These are phyloP conservation scores for Penicillium paxilli DNA, from an alignment of 495 filamentous ascomycete species.

Conservation along the genomic window DNA sequence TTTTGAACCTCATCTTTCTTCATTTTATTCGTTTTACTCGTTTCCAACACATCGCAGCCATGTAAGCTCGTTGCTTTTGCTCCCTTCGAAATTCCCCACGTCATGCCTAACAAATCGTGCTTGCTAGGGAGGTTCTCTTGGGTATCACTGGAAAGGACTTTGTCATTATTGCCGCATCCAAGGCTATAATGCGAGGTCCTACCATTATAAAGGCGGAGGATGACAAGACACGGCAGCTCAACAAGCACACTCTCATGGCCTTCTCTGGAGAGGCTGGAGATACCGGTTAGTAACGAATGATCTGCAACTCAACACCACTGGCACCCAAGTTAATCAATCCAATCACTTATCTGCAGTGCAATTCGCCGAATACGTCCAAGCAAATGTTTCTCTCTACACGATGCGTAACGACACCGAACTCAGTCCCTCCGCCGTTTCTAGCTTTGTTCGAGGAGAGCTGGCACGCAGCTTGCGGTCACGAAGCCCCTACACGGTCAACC, in stretches of 20 bases:
- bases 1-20: slow-evolving; percentile 12
- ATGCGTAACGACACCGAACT: slow-evolving; percentile 96
- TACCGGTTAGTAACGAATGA: slow-evolving; percentile 62
- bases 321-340: slow-evolving; percentile 13
- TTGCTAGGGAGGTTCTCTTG: slow-evolving; percentile 88
- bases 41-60: slow-evolving; percentile 22
- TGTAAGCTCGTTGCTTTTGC: slow-evolving; percentile 25
- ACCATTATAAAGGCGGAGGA: slow-evolving; percentile 95
- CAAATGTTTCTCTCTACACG: slow-evolving; percentile 94
- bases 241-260: slow-evolving; percentile 94
- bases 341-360: slow-evolving; percentile 63
- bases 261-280: slow-evolving; percentile 96
- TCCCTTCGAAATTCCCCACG: not conserved
- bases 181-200: slow-evolving; percentile 94
- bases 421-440: slow-evolving; percentile 80
- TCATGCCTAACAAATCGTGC: slow-evolving; percentile 17
- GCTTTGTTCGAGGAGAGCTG: slow-evolving; percentile 90
- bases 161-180: slow-evolving; percentile 94
- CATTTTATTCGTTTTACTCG: slow-evolving; percentile 4
- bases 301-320: not conserved
- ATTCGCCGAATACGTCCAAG: slow-evolving; percentile 99
- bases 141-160: slow-evolving; percentile 99
- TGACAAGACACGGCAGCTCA: slow-evolving; percentile 91
- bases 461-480: slow-evolving; percentile 85
- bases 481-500: slow-evolving; percentile 93